Percentiles rank a stretch among this genome's conserved stretches.
Conservation (phyloP, 208 protist genomes). For the Naegleria lovaniensis region DNA sequence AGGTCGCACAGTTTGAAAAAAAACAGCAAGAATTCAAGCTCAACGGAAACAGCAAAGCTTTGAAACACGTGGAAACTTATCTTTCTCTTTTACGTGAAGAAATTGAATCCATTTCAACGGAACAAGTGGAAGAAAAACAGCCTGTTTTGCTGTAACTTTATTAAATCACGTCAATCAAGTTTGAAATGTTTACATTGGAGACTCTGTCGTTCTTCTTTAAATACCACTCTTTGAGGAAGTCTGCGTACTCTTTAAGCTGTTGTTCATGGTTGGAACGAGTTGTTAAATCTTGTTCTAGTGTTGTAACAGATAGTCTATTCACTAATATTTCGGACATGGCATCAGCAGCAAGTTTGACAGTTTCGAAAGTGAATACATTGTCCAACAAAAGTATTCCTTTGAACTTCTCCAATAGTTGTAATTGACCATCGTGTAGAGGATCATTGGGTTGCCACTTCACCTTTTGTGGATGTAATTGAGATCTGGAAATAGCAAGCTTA, state of each 20-base stretch:
- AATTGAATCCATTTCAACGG: not conserved
- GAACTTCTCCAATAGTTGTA: not conserved
- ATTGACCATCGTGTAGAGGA: not conserved
- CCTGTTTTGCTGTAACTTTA: not conserved
- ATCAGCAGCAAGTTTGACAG: not conserved
- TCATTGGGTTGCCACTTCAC: not conserved
- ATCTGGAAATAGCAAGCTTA: not conserved
- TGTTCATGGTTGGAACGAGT: not conserved
- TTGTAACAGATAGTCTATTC: not conserved
- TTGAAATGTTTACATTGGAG: not conserved
- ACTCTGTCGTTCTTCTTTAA: not conserved
- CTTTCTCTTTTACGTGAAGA: not conserved
- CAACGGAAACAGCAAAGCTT: not conserved
- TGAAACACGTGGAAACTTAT: not conserved
- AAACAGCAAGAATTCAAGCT: not conserved
- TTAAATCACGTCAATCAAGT: not conserved
- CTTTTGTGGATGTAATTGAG: not conserved
- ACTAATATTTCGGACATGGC: not conserved
- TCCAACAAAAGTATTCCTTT: not conserved
- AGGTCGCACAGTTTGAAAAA: not conserved
- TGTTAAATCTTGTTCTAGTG: not conserved
- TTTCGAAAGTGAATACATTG: not conserved
- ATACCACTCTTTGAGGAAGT: not conserved
- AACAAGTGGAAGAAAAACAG: not conserved
- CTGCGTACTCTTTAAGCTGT: not conserved